These are phyloP conservation scores for Phytophthora tentaculata DNA, from an alignment of 352 stramenopile species.

Conservation along the genomic window DNA sequence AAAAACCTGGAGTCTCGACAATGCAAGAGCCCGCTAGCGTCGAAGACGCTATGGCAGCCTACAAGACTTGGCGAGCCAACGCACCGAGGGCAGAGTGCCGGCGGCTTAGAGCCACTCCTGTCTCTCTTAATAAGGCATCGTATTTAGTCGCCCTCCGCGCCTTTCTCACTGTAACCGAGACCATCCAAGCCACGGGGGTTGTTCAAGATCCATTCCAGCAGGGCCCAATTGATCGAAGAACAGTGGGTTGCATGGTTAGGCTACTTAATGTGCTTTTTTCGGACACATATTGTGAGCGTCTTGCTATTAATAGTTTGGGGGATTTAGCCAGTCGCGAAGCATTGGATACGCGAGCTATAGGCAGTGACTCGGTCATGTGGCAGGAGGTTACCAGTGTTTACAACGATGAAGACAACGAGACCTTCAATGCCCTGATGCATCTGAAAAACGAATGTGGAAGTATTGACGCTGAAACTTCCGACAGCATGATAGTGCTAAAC, in stretches of 20 bases:
- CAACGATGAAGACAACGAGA: background rate
- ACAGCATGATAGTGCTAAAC: background rate
- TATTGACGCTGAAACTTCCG: background rate
- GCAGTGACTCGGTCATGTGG: background rate
- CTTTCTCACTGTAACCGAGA: background rate
- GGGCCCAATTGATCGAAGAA: background rate
- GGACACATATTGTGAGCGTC: no score
- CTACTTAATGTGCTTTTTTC: background rate
- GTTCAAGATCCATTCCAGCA: background rate
- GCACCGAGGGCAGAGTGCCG: no score
- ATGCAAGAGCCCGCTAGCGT: no score
- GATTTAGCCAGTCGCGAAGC: no score
- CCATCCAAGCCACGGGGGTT: background rate
- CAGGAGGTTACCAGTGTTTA: background rate
- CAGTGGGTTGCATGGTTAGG: background rate
- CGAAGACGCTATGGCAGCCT: no score
- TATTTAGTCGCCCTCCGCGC: background rate
- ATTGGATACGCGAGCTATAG: background rate
- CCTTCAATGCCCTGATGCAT: background rate
- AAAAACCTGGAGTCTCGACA: no score
- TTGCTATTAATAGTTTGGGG: no score
- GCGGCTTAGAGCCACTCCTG: no score
- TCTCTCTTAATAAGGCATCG: no score
- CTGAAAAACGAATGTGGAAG: background rate
- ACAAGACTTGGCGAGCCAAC: no score